Percentiles rank a stretch among this genome's conserved stretches.
These are phyloP conservation scores for Salix purpurea DNA, from an alignment of 345 rosid species.

Conservation along the genomic window DNA sequence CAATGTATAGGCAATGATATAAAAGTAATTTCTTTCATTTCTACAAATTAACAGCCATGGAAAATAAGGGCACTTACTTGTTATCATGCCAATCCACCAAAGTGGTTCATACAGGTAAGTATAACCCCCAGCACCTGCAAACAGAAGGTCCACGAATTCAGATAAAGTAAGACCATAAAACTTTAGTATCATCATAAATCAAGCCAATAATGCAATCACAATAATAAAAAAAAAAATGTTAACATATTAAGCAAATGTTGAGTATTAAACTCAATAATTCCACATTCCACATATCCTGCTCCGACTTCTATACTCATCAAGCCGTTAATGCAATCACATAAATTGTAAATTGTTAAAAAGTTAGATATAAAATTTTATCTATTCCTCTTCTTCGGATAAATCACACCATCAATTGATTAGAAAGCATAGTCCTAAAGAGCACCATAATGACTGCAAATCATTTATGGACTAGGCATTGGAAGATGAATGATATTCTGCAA, in stretches of 20 bases:
- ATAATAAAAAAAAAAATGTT: not conserved
- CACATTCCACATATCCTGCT: not conserved
- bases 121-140: conserved; percentile 25
- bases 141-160: not conserved
- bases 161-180: not conserved
- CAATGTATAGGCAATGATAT: not conserved
- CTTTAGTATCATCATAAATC: not conserved
- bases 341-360: not conserved
- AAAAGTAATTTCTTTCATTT: not conserved
- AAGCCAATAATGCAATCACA: not conserved
- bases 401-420: not conserved
- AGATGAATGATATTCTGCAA: not conserved
- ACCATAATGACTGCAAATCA: not conserved
- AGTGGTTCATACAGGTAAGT: conserved; percentile 24
- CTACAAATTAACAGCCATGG: not conserved
- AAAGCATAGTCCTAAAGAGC: not conserved
- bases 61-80: conserved; percentile 7
- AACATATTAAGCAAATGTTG: not conserved
- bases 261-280: not conserved
- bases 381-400: not conserved
- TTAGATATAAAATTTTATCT: not conserved
- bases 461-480: not conserved
- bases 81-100: conserved; percentile 28
- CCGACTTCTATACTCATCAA: not conserved
- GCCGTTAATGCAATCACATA: not conserved